Evolutionary conservation across 73 alveolate species (phyloP).

Genomic region (Tetrahymena thermophila): DNA sequence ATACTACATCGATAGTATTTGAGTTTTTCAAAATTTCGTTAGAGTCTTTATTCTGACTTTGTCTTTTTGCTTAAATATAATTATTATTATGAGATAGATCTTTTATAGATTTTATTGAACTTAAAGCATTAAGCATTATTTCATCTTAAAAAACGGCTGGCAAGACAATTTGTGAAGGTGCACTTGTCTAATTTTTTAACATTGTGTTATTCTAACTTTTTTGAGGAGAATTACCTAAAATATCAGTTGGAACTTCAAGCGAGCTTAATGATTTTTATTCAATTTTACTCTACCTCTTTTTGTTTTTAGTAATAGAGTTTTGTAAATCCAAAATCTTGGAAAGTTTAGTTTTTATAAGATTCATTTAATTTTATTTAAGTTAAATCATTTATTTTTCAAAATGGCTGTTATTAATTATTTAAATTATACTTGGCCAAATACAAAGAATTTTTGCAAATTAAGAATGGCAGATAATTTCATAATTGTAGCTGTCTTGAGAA

Average conservation of each 20-base stretch:
- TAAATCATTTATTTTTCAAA: background rate
- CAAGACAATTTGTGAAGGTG: background rate
- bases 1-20: background rate
- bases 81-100: background rate
- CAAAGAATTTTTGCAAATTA: background rate
- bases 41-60: background rate
- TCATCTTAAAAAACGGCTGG: background rate
- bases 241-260: background rate
- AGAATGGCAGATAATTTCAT: background rate
- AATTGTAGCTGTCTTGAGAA: background rate
- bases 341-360: background rate
- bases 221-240: background rate
- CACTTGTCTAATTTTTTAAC: background rate
- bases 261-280: background rate
- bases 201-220: no score
- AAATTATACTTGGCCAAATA: background rate
- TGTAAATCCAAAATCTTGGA: background rate
- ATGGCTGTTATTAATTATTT: background rate
- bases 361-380: background rate
- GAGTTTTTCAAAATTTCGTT: background rate
- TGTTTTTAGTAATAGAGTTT: background rate
- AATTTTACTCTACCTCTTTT: background rate
- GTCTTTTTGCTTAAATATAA: background rate
- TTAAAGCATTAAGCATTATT: background rate
- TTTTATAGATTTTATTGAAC: background rate